A percentile compares a stretch with the other conserved stretches of the same genome.
phyloP scores from a whole-genome alignment of 2,329 filamentous ascomycete genomes.

The Apiospora malaysiana region DNA sequence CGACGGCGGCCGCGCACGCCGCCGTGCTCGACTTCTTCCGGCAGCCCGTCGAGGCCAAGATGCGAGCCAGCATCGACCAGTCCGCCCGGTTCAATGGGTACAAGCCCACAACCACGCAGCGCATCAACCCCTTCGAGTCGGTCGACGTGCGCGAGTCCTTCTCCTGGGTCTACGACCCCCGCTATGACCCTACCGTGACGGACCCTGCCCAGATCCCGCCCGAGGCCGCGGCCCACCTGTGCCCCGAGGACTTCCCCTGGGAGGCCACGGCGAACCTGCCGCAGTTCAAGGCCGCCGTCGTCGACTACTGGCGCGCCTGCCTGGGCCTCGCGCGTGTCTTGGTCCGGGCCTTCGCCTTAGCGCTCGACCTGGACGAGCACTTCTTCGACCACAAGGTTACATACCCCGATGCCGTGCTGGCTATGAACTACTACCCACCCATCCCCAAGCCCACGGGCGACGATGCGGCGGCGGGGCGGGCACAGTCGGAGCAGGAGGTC shows the following conservation, averaged over 20 bases:
- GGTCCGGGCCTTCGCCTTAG: slow-evolving; percentile 47
- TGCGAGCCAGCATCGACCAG: slow-evolving; percentile 40
- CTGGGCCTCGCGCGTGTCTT: slow-evolving; percentile 45
- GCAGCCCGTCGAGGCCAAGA: slow-evolving; percentile 32
- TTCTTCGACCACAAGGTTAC: slow-evolving; percentile 45
- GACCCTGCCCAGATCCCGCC: slow-evolving; percentile 36
- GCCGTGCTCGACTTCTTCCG: slow-evolving; percentile 34
- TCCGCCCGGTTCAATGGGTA: slow-evolving; percentile 48
- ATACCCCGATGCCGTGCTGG: slow-evolving; percentile 41
- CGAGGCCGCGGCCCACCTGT: slow-evolving; percentile 13
- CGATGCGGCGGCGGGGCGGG: background rate
- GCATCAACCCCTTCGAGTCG: slow-evolving; percentile 32
- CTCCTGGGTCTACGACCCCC: slow-evolving; percentile 42
- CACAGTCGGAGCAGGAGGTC: slow-evolving; percentile 26
- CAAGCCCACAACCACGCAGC: slow-evolving; percentile 41
- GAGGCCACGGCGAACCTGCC: slow-evolving; percentile 36
- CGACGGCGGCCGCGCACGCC: slow-evolving; percentile 36
- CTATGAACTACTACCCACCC: slow-evolving; percentile 50
- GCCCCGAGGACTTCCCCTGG: slow-evolving; percentile 34
- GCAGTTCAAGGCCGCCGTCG: slow-evolving; percentile 43
- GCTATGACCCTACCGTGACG: slow-evolving; percentile 35
- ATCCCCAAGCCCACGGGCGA: slow-evolving; percentile 27
- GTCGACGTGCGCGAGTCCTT: slow-evolving; percentile 42
- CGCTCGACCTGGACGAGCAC: slow-evolving; percentile 46
- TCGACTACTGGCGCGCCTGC: slow-evolving; percentile 43